Percentiles rank a stretch among this genome's conserved stretches.
Evolutionary conservation across 805 yeast species (phyloP).

Genomic region (Danielozyma ontarioensis): DNA sequence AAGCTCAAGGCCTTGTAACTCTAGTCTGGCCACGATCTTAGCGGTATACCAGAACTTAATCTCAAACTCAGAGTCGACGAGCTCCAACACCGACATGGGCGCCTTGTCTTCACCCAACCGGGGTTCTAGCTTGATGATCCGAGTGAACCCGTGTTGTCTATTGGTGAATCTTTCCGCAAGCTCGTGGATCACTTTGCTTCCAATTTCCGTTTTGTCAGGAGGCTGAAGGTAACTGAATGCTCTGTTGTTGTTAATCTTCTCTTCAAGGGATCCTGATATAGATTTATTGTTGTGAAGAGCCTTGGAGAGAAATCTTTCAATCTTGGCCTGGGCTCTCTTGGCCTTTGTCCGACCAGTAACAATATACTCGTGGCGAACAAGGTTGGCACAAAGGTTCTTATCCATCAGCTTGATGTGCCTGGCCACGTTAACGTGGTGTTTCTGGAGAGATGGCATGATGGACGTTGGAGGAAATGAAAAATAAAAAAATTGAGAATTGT

Average conservation of each 20-base stretch:
- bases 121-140: slow-evolving; percentile 79
- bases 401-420: slow-evolving; percentile 41
- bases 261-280: slow-evolving; percentile 9
- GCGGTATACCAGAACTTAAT: slow-evolving; percentile 74
- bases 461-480: too few relatives aligned
- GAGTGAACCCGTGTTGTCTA: slow-evolving; percentile 79
- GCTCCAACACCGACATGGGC: slow-evolving; percentile 80
- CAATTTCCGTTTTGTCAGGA: slow-evolving; percentile 21
- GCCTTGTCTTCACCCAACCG: slow-evolving; percentile 82
- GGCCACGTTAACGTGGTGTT: slow-evolving; percentile 37
- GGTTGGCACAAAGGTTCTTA: slow-evolving; percentile 38
- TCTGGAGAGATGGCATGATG: slow-evolving; percentile 37
- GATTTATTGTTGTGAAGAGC: slow-evolving; percentile 23
- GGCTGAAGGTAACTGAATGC: slow-evolving; percentile 21
- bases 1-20: slow-evolving; percentile 52
- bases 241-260: slow-evolving; percentile 9
- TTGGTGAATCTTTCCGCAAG: slow-evolving; percentile 57
- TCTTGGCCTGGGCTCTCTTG: slow-evolving; percentile 37
- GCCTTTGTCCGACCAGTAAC: slow-evolving; percentile 42
- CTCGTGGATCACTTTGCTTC: slow-evolving; percentile 45
- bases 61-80: slow-evolving; percentile 65
- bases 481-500: too few relatives aligned
- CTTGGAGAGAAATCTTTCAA: slow-evolving; percentile 32
- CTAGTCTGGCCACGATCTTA: slow-evolving; percentile 77
- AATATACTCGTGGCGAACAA: slow-evolving; percentile 39